Conservation (phyloP, 2,329 filamentous ascomycete species). For the Claviceps fusiformis region DNA sequence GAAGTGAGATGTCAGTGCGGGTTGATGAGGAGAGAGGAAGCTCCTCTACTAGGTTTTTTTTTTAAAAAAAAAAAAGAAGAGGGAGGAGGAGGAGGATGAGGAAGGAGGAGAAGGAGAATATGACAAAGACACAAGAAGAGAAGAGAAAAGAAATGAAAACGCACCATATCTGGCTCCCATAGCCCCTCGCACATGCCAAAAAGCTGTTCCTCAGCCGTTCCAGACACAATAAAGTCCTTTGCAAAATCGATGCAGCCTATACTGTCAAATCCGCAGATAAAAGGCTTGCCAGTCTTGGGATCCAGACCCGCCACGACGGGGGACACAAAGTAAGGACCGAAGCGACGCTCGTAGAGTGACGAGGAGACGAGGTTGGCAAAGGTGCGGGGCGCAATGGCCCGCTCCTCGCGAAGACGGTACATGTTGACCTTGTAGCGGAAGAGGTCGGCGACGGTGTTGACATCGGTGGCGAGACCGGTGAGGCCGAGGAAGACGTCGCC, state of each 20-base stretch:
- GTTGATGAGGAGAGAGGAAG: too few relatives aligned
- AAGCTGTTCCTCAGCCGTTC: constrained; percentile 91
- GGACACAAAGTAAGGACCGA: constrained; percentile 91
- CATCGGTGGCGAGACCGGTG: constrained; percentile 91
- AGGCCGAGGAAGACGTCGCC: constrained; percentile 90
- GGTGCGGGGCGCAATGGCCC: constrained; percentile 84
- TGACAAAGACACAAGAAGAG: background rate
- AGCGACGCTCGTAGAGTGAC: constrained; percentile 85
- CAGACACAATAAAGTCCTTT: constrained; percentile 97
- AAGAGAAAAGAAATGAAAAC: constrained; percentile 13
- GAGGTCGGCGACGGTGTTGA: constrained; percentile 85
- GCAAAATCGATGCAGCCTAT: constrained; percentile 99
- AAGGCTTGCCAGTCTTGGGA: constrained; percentile 83
- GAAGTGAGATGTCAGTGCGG: background rate
- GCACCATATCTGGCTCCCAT: constrained; percentile 93
- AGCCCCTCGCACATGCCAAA: constrained; percentile 97
- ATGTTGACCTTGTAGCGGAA: constrained; percentile 99
- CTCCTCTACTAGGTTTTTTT: too few relatives aligned
- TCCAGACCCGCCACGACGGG: constrained; percentile 93
- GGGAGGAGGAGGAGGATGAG: too few relatives aligned
- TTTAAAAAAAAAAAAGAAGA: too few relatives aligned
- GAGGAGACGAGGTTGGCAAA: constrained; percentile 92
- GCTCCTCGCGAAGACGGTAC: constrained; percentile 97
- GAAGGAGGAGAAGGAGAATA: background rate
- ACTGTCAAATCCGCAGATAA: constrained; percentile 97